Percentiles rank a stretch among this genome's conserved stretches.
Conservation (phyloP, 208 protist genomes). For the Leptomonas pyrrhocoris region DNA sequence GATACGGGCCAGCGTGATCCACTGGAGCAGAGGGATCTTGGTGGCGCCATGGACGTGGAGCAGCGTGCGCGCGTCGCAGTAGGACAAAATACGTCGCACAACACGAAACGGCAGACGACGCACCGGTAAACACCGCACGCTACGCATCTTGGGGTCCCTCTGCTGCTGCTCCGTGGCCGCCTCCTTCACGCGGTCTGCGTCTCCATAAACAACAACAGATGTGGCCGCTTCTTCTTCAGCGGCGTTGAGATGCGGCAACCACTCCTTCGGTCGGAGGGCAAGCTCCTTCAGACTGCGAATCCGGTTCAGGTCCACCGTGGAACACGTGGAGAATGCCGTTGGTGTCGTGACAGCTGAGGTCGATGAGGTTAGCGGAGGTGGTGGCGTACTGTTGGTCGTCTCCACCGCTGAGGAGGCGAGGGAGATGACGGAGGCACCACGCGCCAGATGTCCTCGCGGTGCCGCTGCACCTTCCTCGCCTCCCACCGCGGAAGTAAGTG, state of each 20-base stretch:
- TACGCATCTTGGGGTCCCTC: not conserved
- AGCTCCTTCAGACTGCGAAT: constrained; percentile 2
- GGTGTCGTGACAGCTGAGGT: not conserved
- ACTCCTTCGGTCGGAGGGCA: not conserved
- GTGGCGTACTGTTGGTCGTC: not conserved
- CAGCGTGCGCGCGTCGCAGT: constrained; percentile 34
- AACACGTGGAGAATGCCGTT: not conserved
- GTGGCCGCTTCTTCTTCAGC: not conserved
- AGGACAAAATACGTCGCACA: constrained; percentile 41
- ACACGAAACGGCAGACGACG: constrained; percentile 44
- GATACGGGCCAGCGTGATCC: constrained; percentile 27
- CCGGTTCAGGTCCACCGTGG: not conserved
- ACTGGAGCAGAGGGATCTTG: constrained; percentile 43
- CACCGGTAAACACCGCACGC: constrained; percentile 4
- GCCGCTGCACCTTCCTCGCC: not conserved
- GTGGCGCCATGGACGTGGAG: constrained; percentile 37
- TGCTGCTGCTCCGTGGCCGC: too few relatives aligned
- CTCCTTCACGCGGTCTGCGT: too few relatives aligned
- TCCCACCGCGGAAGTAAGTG: not conserved
- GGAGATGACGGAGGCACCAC: not conserved
- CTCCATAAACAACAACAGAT: too few relatives aligned
- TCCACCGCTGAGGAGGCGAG: not conserved
- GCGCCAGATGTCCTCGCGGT: not conserved
- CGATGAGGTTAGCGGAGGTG: not conserved
- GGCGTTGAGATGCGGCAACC: constrained; percentile 1